Evolutionary conservation across 768 basidiomycete species (phyloP), one percentile per base, ranked within the genome.

Genomic region (Lactarius sp.): DNA sequence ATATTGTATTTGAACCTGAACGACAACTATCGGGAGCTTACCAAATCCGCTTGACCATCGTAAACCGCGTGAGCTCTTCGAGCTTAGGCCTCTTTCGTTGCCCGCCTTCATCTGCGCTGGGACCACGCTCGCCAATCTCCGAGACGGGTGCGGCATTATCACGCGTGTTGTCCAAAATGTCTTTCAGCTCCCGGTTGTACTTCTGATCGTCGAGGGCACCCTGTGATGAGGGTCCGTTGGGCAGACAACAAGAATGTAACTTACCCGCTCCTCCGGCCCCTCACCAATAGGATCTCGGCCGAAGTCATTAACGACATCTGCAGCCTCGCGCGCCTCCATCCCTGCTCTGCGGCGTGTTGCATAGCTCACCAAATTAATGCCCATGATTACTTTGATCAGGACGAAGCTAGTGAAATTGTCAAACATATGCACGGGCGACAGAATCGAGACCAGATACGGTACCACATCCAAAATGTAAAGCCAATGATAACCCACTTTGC

Each of bases 21-120:
- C 13, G 37, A 42, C 39, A n/a, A 47, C 63, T 42, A 53, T 33
- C 4, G 14, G 12, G 7, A 41, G 37, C 27, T 73, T 67, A 87
- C 83, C 84, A 95, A 51, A 96, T 95, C 57, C 92, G 80, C 72
- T 96, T 96, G 52, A 96, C 89, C 94, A 98, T 98, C 20, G 94
- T 96, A 78, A 90, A 98, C 60, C 94, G 76, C 39, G 92, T 96
- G 54, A 98, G 81, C 71, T 96, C 92, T 72, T 97, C 94, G 55
- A 98, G 74, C 62, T 84, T 83, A 61, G 91, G 80, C 52, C 85
- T 78, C 61, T 82, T 86, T 70, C 79, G 83, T 60, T 70, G 67
- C 16, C 66, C 69, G 36, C 57, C 69, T 50, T 65, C 37, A 60
- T 66, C 34, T 34, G 63, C 66, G 12, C 56, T 57, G 16, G 66